Conservation (phyloP, 768 basidiomycete genomes). For the Auricularia sp. region DNA sequence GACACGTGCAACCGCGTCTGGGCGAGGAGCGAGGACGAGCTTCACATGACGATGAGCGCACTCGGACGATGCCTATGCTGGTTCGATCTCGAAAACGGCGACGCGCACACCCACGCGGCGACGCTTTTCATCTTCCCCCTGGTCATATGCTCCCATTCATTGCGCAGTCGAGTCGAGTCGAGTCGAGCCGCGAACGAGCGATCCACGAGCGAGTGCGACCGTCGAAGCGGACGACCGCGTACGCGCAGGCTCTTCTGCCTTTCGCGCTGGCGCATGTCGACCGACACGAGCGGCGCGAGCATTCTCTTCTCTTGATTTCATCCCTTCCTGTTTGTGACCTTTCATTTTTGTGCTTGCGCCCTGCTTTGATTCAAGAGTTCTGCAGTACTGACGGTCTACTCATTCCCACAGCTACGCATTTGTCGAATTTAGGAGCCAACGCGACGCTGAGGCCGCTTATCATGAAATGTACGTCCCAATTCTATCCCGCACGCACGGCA, state of each 20-base stretch:
- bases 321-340: constrained; percentile 41
- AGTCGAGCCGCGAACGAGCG: too few species aligned
- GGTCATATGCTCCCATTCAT: constrained; percentile 21
- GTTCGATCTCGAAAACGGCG: background rate
- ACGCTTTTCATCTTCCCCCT: constrained; percentile 7
- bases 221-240: constrained; percentile 13
- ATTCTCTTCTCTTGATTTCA: constrained; percentile 22
- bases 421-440: constrained; percentile 68
- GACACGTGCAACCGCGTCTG: too few species aligned
- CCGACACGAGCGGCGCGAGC: constrained; percentile 23
- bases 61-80: background rate
- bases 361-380: too few species aligned
- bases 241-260: constrained; percentile 13
- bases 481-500: background rate
- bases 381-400: too few species aligned
- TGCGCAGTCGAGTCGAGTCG: constrained; percentile 23
- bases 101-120: constrained; percentile 4
- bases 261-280: constrained; percentile 4
- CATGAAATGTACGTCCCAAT: constrained; percentile 57
- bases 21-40: background rate
- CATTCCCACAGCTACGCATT: constrained; percentile 59
- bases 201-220: background rate
- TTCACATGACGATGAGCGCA: background rate
- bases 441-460: constrained; percentile 76
- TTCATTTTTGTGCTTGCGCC: constrained; percentile 4